A percentile compares a stretch with the other conserved stretches of the same genome.
phyloP scores from a whole-genome alignment of 352 stramenopile genomes.

The Globisporangium emineosum region DNA sequence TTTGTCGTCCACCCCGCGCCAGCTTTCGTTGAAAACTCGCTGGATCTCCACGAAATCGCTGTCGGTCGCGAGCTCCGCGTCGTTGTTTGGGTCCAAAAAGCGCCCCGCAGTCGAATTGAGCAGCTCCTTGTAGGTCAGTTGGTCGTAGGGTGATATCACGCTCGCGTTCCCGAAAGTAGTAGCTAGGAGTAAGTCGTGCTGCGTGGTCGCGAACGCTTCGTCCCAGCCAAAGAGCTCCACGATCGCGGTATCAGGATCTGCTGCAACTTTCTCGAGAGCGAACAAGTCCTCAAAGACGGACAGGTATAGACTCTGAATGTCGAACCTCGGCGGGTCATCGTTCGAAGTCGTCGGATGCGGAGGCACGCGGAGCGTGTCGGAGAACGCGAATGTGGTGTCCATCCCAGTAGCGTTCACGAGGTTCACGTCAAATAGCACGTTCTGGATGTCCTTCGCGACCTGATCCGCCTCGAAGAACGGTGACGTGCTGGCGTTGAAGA shows the following conservation, averaged over 20 bases:
- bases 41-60: conserved; percentile 40
- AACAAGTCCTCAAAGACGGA: conserved; percentile 42
- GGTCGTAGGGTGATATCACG: conserved; percentile 51
- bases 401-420: conserved; percentile 34
- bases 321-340: conserved; percentile 34
- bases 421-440: conserved; percentile 45
- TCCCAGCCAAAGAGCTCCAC: conserved; percentile 54
- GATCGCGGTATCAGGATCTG: conserved; percentile 22
- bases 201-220: conserved; percentile 29
- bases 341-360: conserved; percentile 47
- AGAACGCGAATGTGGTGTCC: conserved; percentile 42
- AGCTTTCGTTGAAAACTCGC: conserved; percentile 51
- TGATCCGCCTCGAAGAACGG: conserved; percentile 25
- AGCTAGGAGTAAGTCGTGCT: conserved; percentile 25
- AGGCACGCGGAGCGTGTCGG: conserved; percentile 57
- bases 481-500: conserved; percentile 33
- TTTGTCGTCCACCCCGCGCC: conserved; percentile 37
- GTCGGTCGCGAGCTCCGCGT: conserved; percentile 27
- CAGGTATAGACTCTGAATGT: conserved; percentile 42
- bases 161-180: conserved; percentile 41
- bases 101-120: conserved; percentile 39
- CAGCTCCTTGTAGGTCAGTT: conserved; percentile 33
- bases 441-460: conserved; percentile 22
- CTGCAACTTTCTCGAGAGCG: conserved; percentile 25
- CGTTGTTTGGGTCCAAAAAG: conserved; percentile 48